Evolutionary conservation across 1,284 basidiomycete genomes (phyloP), one percentile per base, ranked within the genome.

Genomic region (Ustilago curta): DNA sequence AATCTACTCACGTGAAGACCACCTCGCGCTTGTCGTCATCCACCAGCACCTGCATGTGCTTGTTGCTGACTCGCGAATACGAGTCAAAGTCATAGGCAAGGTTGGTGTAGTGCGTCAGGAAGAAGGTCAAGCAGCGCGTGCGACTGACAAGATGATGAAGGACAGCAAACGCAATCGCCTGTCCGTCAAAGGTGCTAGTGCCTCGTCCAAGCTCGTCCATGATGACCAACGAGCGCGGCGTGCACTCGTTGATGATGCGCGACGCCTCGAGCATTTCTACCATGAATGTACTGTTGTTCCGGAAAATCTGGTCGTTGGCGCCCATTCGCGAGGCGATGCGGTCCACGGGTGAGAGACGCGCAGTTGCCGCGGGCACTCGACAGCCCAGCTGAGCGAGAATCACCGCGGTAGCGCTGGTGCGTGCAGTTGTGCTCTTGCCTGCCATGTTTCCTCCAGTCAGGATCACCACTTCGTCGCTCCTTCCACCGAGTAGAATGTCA

Each of bases 361-460:
- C 97, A 56, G 87, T 89, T 37, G 88, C 85, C 0, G 97, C 96
- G 3, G 97, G 97, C 3, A 99, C 94, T 55, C 92, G 90, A 91
- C 98, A 99, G n/a, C 97, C 97, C 19, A 99, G 87, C 84, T 98
- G 96, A 8, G 95, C 95, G 91, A 97, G 93, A 77, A 98, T 97
- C 66, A 97, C 91, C 31, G 92, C 95, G 0, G 92, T 90, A 5
- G 94, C 95, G n/a, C 95, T 97, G 92, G 97, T 99, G 53, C 97
- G 91, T 89, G 97, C 92, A 8, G 88, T 82, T 0, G 86, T 86
- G 61, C 84, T 85, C 69, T 86, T 86, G 54, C 86, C 85, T 8
- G 86, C 86, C 93, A 94, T 93, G 83, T 95, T 98, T 18, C 96
- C 95, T 88, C 95, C 96, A 16, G 97, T 99, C 57, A 99, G 86